Evolutionary conservation across 1,139 yeast genomes (phyloP).

Genomic region (Blastobotrys serpentis): DNA sequence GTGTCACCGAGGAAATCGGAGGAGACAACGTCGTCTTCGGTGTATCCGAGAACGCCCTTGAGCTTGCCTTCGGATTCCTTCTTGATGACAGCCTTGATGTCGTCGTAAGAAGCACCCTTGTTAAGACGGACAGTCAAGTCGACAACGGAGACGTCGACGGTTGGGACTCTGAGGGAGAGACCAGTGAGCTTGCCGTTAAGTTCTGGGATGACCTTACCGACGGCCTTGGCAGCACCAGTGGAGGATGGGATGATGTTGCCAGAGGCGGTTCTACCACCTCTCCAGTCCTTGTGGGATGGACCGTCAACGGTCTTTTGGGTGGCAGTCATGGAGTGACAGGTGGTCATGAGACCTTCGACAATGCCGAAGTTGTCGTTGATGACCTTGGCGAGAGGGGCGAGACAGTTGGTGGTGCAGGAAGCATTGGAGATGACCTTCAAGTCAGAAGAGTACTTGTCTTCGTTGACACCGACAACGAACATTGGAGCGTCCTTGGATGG

Average conservation of each 20-base stretch:
- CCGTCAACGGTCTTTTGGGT: constrained; percentile 91
- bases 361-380: constrained; percentile 76
- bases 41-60: constrained; percentile 79
- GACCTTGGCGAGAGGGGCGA: constrained; percentile 86
- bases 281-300: constrained; percentile 92
- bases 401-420: constrained; percentile 88
- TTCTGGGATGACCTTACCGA: constrained; percentile 85
- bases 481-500: constrained; percentile 87
- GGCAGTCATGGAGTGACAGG: constrained; percentile 88
- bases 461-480: constrained; percentile 85
- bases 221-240: constrained; percentile 93
- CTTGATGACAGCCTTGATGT: constrained; percentile 71
- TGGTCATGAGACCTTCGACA: constrained; percentile 88
- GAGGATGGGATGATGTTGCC: constrained; percentile 89
- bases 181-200: constrained; percentile 89
- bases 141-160: constrained; percentile 80
- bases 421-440: constrained; percentile 76
- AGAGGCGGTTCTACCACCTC: constrained; percentile 92
- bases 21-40: constrained; percentile 84
- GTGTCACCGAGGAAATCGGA: constrained; percentile 77
- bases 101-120: constrained; percentile 70
- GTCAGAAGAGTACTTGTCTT: constrained; percentile 68
- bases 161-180: constrained; percentile 85
- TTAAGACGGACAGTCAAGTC: constrained; percentile 68
- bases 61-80: constrained; percentile 65